Base-by-base conservation (phyloP, 331 rosid genomes). In the Stylosanthes scabra region DNA sequence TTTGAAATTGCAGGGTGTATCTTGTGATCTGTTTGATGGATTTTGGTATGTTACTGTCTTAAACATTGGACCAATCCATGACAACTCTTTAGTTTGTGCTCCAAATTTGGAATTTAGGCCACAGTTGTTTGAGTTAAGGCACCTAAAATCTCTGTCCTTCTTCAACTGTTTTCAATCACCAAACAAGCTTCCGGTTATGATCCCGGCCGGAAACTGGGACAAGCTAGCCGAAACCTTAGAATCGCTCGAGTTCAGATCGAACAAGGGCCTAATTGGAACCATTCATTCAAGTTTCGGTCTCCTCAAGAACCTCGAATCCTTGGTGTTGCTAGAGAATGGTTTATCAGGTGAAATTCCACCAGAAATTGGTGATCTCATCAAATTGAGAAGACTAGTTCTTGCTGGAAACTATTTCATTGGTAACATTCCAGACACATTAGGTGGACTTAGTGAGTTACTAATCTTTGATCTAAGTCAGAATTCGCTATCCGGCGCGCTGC, bases 1-100 rank as follows among this genome's bases (percentile, higher is more conserved):
- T 54, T 70, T 74, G 77, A 11, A 59, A 47, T 46, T 86, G 78
- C 89, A 95, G 99, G 99, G 98, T 7, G 92, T 95, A 12, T 87
- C 98, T 34, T 95, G 99, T 86, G 99, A 95, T 79, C 74, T 86
- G 41, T 80, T 80, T 63, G 76, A 90, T 81, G 99, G 97, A 66
- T 52, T 84, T 45, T 95, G 99, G 99, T 87, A 90, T 78, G 96
- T 92, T 45, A 87, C 92, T 66, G 74, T 68, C 14, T 27, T 95
- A 49, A 87, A 82, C 67, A 80, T 92, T 72, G 99, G 99, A 80
- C 91, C 96, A 2, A n/a, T 89, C 73, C 93, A 85, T 63, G 99
- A 95, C 20, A 95, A 95, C 72, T 95, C 97, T 4, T 90, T 95
- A 0, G 39, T 45, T 74, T 95, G 99, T 77, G 75, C 84, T 13